These are phyloP conservation scores for Echium plantagineum DNA, from an alignment of 257 asterid species.

Conservation along the genomic window DNA sequence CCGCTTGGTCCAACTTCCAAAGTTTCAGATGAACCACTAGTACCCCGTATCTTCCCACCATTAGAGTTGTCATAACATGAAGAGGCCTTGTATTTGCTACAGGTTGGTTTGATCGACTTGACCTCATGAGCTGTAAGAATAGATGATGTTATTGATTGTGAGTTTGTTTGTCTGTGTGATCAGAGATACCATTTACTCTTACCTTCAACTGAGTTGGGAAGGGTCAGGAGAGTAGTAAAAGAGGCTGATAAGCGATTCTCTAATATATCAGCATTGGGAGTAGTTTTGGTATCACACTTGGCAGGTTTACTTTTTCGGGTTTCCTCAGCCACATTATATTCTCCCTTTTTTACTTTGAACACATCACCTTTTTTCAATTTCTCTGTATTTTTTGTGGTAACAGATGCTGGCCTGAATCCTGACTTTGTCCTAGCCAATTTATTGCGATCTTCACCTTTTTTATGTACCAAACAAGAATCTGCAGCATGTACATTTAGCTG, in stretches of 20 bases:
- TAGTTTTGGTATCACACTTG: constrained; percentile 16
- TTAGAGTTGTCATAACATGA: constrained; percentile 12
- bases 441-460: constrained; percentile 30
- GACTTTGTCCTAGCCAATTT: constrained; percentile 30
- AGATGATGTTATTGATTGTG: neutral
- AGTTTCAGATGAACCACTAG: constrained; percentile 17
- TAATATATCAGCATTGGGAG: constrained; percentile 17
- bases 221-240: constrained; percentile 17
- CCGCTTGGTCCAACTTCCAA: constrained; percentile 21
- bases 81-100: constrained; percentile 17
- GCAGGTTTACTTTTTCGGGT: constrained; percentile 17
- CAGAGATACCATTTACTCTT: neutral
- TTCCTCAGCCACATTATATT: constrained; percentile 12
- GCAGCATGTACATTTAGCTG: constrained; percentile 17
- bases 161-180: neutral
- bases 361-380: constrained; percentile 33
- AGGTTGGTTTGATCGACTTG: constrained; percentile 27
- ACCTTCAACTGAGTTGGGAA: constrained; percentile 18
- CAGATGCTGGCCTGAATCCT: constrained; percentile 30
- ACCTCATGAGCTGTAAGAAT: constrained; percentile 18
- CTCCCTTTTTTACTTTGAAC: constrained; percentile 22
- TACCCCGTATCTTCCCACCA: constrained; percentile 26
- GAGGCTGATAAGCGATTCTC: constrained; percentile 22
- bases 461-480: constrained; percentile 10
- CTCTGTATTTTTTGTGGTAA: constrained; percentile 29